phyloP scores from a whole-genome alignment of 1,139 yeast genomes.

The Taiozyma sp. region DNA sequence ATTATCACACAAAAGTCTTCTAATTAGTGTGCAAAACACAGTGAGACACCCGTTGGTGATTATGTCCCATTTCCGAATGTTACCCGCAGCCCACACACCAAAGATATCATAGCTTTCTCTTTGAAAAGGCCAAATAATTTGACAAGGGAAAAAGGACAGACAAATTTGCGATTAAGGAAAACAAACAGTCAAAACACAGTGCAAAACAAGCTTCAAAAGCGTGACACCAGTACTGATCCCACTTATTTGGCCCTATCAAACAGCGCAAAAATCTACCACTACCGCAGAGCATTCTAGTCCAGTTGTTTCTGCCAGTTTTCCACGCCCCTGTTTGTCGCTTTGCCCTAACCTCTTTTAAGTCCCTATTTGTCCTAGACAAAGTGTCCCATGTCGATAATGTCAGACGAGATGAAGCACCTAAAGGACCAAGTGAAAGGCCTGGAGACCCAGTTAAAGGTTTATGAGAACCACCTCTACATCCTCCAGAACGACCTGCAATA shows the following conservation, averaged over 20 bases:
- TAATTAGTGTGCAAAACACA: too few relatives aligned
- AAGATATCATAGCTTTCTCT: not conserved
- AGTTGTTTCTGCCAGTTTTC: not conserved
- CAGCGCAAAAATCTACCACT: not conserved
- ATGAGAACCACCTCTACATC: constrained; percentile 21
- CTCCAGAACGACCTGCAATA: constrained; percentile 22
- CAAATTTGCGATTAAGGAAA: not conserved
- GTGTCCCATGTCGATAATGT: constrained; percentile 4
- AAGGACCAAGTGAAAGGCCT: constrained; percentile 21
- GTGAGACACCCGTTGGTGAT: not conserved
- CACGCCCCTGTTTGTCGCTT: not conserved
- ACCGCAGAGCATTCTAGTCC: not conserved
- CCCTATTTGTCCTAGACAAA: not conserved
- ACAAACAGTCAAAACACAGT: not conserved
- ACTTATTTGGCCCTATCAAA: not conserved
- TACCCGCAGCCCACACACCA: not conserved
- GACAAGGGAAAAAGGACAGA: not conserved
- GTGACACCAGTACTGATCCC: not conserved
- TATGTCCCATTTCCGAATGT: not conserved
- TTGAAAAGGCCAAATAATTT: not conserved
- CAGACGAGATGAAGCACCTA: constrained; percentile 19
- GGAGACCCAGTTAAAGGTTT: constrained; percentile 20
- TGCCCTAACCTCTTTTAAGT: not conserved
- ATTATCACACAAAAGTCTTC: too few relatives aligned
- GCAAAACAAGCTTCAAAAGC: not conserved